Conservation (phyloP, 208 protist species). For the Angomonas deanei region DNA sequence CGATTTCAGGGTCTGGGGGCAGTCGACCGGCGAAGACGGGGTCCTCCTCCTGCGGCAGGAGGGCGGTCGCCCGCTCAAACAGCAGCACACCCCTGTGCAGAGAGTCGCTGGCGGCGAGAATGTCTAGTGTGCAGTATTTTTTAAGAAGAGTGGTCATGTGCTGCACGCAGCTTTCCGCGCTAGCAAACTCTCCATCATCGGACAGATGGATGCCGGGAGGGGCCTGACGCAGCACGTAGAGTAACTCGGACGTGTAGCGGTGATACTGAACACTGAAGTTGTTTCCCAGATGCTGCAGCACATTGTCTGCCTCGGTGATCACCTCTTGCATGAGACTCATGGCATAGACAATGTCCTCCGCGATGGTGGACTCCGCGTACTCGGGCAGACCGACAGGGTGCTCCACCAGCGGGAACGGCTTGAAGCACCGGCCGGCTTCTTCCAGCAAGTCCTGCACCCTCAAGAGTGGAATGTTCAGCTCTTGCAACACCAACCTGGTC, state of each 20-base stretch:
- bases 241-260: conserved; percentile 24
- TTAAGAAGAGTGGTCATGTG: conserved; percentile 26
- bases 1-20: conserved; percentile 6
- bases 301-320: conserved; percentile 14
- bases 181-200: neutral
- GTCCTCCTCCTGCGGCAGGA: neutral
- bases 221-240: conserved; percentile 8
- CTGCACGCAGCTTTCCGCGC: conserved; percentile 13
- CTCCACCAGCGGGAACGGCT: neutral
- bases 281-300: conserved; percentile 28
- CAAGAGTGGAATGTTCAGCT: neutral
- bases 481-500: neutral
- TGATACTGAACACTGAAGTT: conserved; percentile 34
- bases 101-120: conserved; percentile 18
- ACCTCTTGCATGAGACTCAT: conserved; percentile 17
- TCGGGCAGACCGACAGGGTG: neutral
- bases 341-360: neutral
- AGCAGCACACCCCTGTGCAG: conserved; percentile 28
- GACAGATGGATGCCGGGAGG: neutral
- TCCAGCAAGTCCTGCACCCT: neutral
- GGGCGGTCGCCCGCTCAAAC: conserved; percentile 10
- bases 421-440: neutral
- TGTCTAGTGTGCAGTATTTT: conserved; percentile 30
- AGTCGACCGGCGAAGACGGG: conserved; percentile 1
- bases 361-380: neutral